Evolutionary conservation across 768 basidiomycete genomes (phyloP).

Genomic region (Trametes punicea): DNA sequence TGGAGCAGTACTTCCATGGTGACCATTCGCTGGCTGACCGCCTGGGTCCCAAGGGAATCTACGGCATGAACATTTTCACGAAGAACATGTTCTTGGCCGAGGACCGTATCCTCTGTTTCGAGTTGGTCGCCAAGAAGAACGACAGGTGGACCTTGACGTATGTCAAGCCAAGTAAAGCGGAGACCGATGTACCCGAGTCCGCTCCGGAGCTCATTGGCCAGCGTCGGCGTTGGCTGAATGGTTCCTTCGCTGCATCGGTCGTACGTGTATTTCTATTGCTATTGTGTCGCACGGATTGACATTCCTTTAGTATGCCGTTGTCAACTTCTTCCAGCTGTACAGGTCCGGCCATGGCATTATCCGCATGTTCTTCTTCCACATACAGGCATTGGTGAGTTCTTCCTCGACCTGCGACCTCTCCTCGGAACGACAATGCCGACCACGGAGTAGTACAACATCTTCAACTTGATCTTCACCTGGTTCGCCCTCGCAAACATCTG

Average conservation of each 20-base stretch:
- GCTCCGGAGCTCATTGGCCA: constrained; percentile 92
- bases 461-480: constrained; percentile 87
- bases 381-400: constrained; percentile 78
- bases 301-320: constrained; percentile 70
- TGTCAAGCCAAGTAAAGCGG: constrained; percentile 94
- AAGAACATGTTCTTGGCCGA: constrained; percentile 92
- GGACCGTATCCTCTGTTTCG: constrained; percentile 97
- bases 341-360: constrained; percentile 81
- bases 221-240: constrained; percentile 94
- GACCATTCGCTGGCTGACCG: constrained; percentile 90
- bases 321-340: constrained; percentile 90
- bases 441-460: constrained; percentile 67
- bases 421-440: not conserved
- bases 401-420: not conserved
- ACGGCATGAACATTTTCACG: constrained; percentile 96
- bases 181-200: constrained; percentile 94
- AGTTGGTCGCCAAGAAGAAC: constrained; percentile 86
- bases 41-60: constrained; percentile 88
- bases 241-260: constrained; percentile 90
- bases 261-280: constrained; percentile 41
- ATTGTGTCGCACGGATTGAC: not conserved
- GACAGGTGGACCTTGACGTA: constrained; percentile 88
- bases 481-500: constrained; percentile 90
- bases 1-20: constrained; percentile 84
- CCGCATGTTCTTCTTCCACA: constrained; percentile 95